phyloP scores from a whole-genome alignment of 2,329 filamentous ascomycete species.

The Coniochaeta ligniaria region DNA sequence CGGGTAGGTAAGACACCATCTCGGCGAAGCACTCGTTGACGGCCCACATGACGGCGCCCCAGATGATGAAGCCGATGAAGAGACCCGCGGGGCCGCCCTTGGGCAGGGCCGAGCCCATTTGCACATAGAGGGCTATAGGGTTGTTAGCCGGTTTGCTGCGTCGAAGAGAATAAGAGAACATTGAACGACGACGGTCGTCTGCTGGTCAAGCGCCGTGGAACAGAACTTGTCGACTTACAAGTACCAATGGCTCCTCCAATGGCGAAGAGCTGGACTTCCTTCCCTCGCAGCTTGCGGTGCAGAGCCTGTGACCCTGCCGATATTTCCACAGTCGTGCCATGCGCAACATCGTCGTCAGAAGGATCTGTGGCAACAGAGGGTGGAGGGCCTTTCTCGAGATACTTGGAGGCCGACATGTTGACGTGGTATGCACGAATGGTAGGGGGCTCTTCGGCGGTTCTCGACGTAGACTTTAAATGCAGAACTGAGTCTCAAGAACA shows the following conservation, averaged over 20 bases:
- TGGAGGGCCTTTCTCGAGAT: conserved; percentile 5
- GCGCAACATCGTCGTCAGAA: conserved; percentile 2
- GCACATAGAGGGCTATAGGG: conserved; percentile 11
- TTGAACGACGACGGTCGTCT: neutral
- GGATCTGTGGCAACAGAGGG: neutral
- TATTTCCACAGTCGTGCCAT: neutral
- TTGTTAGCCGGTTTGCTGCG: neutral
- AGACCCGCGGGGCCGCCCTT: conserved; percentile 25
- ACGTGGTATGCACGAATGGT: neutral
- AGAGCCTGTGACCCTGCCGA: conserved; percentile 16
- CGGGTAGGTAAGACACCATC: conserved; percentile 41
- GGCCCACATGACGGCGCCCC: conserved; percentile 13
- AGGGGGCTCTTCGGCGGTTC: neutral
- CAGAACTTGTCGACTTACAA: conserved; percentile 4
- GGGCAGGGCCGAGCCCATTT: conserved; percentile 23
- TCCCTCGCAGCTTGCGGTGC: conserved; percentile 21
- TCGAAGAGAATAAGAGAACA: neutral
- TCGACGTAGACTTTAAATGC: no score
- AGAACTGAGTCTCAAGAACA: no score
- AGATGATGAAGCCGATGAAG: conserved; percentile 21
- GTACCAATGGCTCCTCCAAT: conserved; percentile 23
- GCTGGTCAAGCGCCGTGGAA: neutral
- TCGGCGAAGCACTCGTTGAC: conserved; percentile 31
- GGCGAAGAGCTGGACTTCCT: conserved; percentile 24
- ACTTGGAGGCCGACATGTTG: conserved; percentile 6